Base-by-base conservation (phyloP, 2,329 filamentous ascomycete genomes). In the Bertia moriformis region DNA sequence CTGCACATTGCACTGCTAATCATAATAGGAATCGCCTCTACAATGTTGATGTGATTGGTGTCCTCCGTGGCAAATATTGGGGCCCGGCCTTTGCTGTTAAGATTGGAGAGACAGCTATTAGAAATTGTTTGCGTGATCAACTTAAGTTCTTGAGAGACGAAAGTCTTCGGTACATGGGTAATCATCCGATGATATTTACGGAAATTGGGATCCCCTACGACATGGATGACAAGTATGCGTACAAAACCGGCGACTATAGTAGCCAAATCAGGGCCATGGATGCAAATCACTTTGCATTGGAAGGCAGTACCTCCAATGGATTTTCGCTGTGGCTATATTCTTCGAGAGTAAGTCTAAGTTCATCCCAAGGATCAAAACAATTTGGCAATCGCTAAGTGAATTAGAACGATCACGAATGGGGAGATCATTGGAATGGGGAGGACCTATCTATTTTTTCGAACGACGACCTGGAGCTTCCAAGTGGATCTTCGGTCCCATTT, bases 341-440 rank as follows among this genome's bases (percentile, higher is more conserved):
- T 10, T 12, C 32, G 17, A 7, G 7, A n/a, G 22, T 27, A 27
- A 10, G 22, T 27, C 22, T 7, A 27, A 7, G 22, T 27, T n/a
- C 22, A 10, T 27, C 7, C n/a, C n/a, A n/a, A n/a, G n/a, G n/a
- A n/a, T n/a, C n/a, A n/a, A n/a, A n/a, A n/a, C n/a, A n/a, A n/a
- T n/a, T n/a, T n/a, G n/a, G n/a, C n/a, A n/a, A n/a, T n/a, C n/a
- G n/a, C n/a, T n/a, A n/a, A n/a, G n/a, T n/a, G n/a, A n/a, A n/a
- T n/a, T n/a, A n/a, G n/a, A 50, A 49, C 45, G 45, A 18, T 7
- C 46, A 48, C n/a, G 42, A 50, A 38, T 48, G 47, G 48, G 46
- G 48, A 13, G 47, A 50, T 41, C 24, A 43, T 19, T 51, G 48
- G 49, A 49, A 50, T 39, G 47, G 48, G 29, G 49, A 51, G 41